Conservation (phyloP, 805 yeast species). For the Pichia californica region DNA sequence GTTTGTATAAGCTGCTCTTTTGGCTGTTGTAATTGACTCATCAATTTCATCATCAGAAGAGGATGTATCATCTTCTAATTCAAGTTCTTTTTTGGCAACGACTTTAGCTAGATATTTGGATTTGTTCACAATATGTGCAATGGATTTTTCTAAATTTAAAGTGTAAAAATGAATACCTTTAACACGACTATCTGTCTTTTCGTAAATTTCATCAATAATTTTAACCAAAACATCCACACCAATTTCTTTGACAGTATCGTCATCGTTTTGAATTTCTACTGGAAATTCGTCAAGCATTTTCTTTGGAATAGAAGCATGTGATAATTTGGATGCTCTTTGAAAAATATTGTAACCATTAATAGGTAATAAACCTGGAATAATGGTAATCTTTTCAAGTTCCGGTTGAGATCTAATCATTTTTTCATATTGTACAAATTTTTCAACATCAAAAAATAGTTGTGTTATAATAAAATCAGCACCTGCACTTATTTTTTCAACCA, state of each 20-base stretch:
- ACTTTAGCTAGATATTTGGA: constrained; percentile 49
- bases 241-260: constrained; percentile 68
- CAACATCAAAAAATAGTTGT: constrained; percentile 86
- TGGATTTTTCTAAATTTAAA: constrained; percentile 84
- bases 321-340: constrained; percentile 79
- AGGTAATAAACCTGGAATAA: constrained; percentile 90
- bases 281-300: constrained; percentile 49
- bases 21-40: constrained; percentile 27
- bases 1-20: constrained; percentile 30
- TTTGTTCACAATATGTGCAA: constrained; percentile 72
- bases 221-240: constrained; percentile 73
- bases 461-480: constrained; percentile 95
- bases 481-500: constrained; percentile 80
- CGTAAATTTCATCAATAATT: constrained; percentile 52
- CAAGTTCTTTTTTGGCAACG: constrained; percentile 32
- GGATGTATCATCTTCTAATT: constrained; percentile 35
- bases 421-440: constrained; percentile 66
- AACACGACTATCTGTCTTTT: constrained; percentile 49
- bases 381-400: constrained; percentile 39
- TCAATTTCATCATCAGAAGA: constrained; percentile 29
- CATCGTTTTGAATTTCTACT: constrained; percentile 56
- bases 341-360: constrained; percentile 78
- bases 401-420: constrained; percentile 35
- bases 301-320: constrained; percentile 78
- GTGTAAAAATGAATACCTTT: constrained; percentile 91